A percentile compares a stretch with the other conserved stretches of the same genome.
These are phyloP conservation scores for Fomitiporia mediterranea DNA, from an alignment of 1,284 basidiomycete genomes.

Conservation along the genomic window DNA sequence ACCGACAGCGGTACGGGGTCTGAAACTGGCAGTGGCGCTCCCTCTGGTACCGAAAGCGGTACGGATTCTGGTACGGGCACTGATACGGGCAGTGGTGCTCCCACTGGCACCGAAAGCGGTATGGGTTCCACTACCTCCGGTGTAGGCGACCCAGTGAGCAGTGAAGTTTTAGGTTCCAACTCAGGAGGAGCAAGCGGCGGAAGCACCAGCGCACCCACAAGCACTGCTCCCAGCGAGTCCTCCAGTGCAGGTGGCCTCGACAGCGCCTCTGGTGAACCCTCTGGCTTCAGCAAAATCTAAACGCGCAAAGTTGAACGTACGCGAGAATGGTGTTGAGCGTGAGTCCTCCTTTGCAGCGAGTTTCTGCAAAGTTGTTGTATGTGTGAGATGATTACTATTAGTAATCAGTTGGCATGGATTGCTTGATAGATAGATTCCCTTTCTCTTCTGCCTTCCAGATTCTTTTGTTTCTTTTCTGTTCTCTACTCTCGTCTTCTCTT, in stretches of 20 bases:
- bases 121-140: too few species aligned
- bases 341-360: neutral
- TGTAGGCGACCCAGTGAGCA: neutral
- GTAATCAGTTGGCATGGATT: neutral
- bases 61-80: neutral
- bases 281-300: too few species aligned
- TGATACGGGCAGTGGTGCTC: neutral
- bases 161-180: neutral
- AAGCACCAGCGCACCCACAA: neutral
- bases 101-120: neutral
- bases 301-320: too few species aligned
- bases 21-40: neutral
- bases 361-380: slow-evolving; percentile 3
- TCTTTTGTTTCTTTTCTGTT: neutral
- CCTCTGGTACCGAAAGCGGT: neutral
- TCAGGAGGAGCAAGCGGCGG: too few species aligned
- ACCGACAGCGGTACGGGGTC: too few species aligned
- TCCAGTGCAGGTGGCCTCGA: neutral
- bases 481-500: neutral
- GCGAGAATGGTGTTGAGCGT: too few species aligned
- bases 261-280: neutral
- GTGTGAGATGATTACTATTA: too few species aligned
- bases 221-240: neutral
- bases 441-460: too few species aligned
- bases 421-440: neutral